Conservation (phyloP, 2,329 filamentous ascomycete species). For the Stachybotrys chlorohalonatus region DNA sequence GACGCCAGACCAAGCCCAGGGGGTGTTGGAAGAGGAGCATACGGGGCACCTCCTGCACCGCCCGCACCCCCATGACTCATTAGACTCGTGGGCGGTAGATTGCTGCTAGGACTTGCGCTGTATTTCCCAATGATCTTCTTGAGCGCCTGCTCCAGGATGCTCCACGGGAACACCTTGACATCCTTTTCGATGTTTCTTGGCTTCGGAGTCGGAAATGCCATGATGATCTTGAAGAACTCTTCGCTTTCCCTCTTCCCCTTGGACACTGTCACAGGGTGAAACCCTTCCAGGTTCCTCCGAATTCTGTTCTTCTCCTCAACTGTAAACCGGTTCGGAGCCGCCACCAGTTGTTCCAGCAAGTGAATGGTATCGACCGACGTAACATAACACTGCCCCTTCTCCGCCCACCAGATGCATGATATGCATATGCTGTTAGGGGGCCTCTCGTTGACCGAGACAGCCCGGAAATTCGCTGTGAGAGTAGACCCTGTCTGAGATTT, state of each 20-base stretch:
- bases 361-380: slow-evolving; percentile 96
- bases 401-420: slow-evolving; percentile 95
- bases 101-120: slow-evolving; percentile 38
- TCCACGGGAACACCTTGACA: slow-evolving; percentile 98
- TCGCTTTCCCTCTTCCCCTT: slow-evolving; percentile 89
- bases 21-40: slow-evolving; percentile 37
- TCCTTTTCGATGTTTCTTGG: slow-evolving; percentile 98
- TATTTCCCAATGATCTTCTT: slow-evolving; percentile 99
- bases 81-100: slow-evolving; percentile 27
- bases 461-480: slow-evolving; percentile 69
- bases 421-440: slow-evolving; percentile 83
- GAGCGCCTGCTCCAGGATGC: slow-evolving; percentile 72
- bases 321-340: slow-evolving; percentile 65
- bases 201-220: slow-evolving; percentile 92
- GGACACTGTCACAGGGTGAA: slow-evolving; percentile 84
- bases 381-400: slow-evolving; percentile 83
- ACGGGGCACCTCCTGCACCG: slow-evolving; percentile 18
- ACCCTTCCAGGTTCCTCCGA: slow-evolving; percentile 88
- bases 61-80: slow-evolving; percentile 25
- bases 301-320: slow-evolving; percentile 99
- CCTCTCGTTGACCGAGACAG: slow-evolving; percentile 70
- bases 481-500: slow-evolving; percentile 75
- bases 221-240: slow-evolving; percentile 98
- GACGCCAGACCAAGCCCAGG: slow-evolving; percentile 24
- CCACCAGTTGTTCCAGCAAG: slow-evolving; percentile 85